Evolutionary conservation across 176 grass and related monocot genomes (phyloP).

Genomic region (Bothriochloa decipiens): DNA sequence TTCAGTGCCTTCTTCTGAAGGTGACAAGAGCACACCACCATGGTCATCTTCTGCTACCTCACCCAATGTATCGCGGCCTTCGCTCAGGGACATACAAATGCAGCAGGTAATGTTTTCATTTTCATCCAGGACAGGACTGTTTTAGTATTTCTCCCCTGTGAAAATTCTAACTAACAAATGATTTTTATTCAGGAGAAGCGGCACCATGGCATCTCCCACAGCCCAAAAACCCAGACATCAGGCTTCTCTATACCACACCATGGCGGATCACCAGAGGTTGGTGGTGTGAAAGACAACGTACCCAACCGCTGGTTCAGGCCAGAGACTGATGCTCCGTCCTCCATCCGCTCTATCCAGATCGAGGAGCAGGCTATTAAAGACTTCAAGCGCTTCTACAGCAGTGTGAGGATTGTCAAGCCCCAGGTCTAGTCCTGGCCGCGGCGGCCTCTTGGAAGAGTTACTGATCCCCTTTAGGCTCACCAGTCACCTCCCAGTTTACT

Average conservation of each 20-base stretch:
- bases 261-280: slow-evolving; percentile 49
- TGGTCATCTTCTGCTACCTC: slow-evolving; percentile 83
- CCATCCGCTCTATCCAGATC: slow-evolving; percentile 95
- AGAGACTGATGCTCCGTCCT: slow-evolving; percentile 74
- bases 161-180: neutral
- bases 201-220: slow-evolving; percentile 61
- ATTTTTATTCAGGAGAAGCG: slow-evolving; percentile 71
- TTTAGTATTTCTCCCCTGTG: neutral
- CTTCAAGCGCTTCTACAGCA: slow-evolving; percentile 97
- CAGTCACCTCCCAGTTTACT: slow-evolving; percentile 28
- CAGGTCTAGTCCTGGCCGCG: slow-evolving; percentile 38
- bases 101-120: slow-evolving; percentile 68
- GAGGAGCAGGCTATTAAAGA: slow-evolving; percentile 98
- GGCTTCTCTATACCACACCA: slow-evolving; percentile 72
- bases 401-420: slow-evolving; percentile 85
- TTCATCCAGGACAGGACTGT: neutral
- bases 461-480: slow-evolving; percentile 43
- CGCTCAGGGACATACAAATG: slow-evolving; percentile 95
- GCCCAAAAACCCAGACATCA: slow-evolving; percentile 71
- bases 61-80: slow-evolving; percentile 66
- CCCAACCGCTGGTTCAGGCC: slow-evolving; percentile 97
- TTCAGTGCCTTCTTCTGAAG: slow-evolving; percentile 55
- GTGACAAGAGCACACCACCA: slow-evolving; percentile 76
- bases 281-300: slow-evolving; percentile 50
- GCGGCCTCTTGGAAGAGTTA: slow-evolving; percentile 1